phyloP scores from a whole-genome alignment of 306 rosid genomes.

The Vigna trinervia region DNA sequence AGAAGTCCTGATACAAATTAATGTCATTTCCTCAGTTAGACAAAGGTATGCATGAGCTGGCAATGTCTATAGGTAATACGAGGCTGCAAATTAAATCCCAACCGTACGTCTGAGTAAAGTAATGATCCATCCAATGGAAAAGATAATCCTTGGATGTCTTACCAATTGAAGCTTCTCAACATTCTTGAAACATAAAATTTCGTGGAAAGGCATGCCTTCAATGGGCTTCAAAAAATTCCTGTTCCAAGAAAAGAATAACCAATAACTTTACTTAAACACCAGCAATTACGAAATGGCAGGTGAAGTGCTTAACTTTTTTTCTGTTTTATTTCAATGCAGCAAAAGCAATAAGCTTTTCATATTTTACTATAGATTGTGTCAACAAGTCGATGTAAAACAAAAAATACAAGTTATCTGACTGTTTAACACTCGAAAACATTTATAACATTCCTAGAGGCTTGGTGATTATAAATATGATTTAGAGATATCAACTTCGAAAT shows the following conservation, averaged over 20 bases:
- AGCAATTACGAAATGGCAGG: constrained; percentile 15
- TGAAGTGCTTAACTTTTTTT: constrained; percentile 18
- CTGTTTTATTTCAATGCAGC: constrained; percentile 23
- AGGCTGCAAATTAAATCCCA: constrained; percentile 31
- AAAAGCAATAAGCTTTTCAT: constrained; percentile 19
- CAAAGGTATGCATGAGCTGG: not conserved
- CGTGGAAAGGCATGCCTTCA: constrained; percentile 74
- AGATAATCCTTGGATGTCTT: constrained; percentile 50
- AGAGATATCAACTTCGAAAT: constrained; percentile 16
- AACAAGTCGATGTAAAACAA: constrained; percentile 10
- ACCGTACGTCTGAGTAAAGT: not conserved
- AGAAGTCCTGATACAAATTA: constrained; percentile 4
- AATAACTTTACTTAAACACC: constrained; percentile 16
- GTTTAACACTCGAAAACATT: constrained; percentile 18
- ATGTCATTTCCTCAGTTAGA: constrained; percentile 23
- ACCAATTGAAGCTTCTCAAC: constrained; percentile 89
- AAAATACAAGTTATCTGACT: constrained; percentile 10
- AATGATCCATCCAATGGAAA: constrained; percentile 35
- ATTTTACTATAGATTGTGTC: constrained; percentile 23
- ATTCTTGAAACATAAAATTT: constrained; percentile 77
- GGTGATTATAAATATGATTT: constrained; percentile 14
- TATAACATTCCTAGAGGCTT: constrained; percentile 9
- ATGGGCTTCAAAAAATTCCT: constrained; percentile 78
- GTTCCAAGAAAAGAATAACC: constrained; percentile 49
- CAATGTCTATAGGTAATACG: constrained; percentile 15